Evolutionary conservation across 2,329 filamentous ascomycete species (phyloP), one percentile per base, ranked within the genome.

Genomic region (Alternaria tenuissima): DNA sequence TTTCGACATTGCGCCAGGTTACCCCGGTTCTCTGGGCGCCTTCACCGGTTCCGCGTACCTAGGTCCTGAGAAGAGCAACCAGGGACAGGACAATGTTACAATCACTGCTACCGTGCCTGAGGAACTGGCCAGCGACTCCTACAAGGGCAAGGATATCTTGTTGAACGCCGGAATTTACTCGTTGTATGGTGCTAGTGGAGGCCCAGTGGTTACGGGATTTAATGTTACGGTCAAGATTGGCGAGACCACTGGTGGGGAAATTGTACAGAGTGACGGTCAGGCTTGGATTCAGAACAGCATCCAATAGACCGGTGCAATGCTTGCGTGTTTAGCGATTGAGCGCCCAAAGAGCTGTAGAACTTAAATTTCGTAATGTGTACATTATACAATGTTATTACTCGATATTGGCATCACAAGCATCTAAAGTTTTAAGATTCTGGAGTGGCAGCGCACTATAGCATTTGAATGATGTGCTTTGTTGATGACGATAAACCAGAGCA

Each of bases 41-140:
- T 69, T 75, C 26, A 28, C 71, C 2, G 63, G 64, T 14, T 78
- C 74, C 1, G 64, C 72, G 47, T 80, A 55, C 24, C 75, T 83
- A 1, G 81, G 80, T 20, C 76, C 77, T 22, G 39, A 43, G 18
- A 61, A 68, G 42, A 70, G 65, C 18, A 76, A 76, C 63, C 16
- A 22, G 8, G 65, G 58, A 4, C 54, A 67, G 6, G 32, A 65
- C n/a, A 73, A 72, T 52, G 63, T 76, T 32, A 71, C 66, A 1
- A 47, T 75, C 9, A 22, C 57, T 14, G 63, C 71, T 16, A 65
- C 59, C 0, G 63, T 67, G 14, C 72, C 72, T 0, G 59, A 14
- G 8, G 53, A 16, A 0, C 36, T 72, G 22, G 48, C 38, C 5
- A 46, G 24, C 7, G 48, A 62, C 3, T 47, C 18, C 12, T 68